phyloP scores from a whole-genome alignment of 2,329 filamentous ascomycete genomes.

The Ophiostoma tasmaniense region DNA sequence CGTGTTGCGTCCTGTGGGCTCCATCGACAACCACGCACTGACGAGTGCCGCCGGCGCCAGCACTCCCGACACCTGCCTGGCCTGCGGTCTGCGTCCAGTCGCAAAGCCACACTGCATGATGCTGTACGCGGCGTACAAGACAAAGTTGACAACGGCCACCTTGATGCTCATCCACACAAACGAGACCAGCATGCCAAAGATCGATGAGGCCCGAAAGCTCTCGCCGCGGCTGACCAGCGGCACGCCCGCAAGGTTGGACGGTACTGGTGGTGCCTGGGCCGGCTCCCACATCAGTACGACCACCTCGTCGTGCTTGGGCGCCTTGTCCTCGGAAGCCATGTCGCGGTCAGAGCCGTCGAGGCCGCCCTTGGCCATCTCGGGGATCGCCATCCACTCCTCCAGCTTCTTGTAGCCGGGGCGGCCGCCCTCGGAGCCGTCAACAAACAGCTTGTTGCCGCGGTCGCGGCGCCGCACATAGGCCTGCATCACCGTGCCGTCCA shows the following conservation, averaged over 20 bases:
- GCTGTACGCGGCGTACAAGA: not conserved
- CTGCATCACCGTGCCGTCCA: conserved; percentile 37
- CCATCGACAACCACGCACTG: not conserved
- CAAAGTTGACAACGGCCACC: not conserved
- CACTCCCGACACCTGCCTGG: not conserved
- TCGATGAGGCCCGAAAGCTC: not conserved
- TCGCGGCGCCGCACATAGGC: conserved; percentile 34
- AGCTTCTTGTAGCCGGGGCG: not conserved
- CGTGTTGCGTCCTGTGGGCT: not conserved
- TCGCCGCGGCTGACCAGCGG: not conserved
- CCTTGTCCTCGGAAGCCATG: conserved; percentile 2
- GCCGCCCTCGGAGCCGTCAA: not conserved
- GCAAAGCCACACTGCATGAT: not conserved
- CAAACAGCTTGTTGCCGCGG: not conserved
- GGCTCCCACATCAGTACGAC: conserved; percentile 10
- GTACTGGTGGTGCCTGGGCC: not conserved
- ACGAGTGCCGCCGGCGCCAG: not conserved
- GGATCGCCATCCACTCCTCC: conserved; percentile 4
- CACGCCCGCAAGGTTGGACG: not conserved
- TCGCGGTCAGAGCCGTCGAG: conserved; percentile 10
- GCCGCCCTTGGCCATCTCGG: not conserved
- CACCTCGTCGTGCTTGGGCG: conserved; percentile 12
- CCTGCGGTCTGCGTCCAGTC: not conserved
- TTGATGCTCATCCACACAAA: not conserved
- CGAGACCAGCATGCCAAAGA: not conserved